phyloP scores from a whole-genome alignment of 2,329 filamentous ascomycete genomes.

The Geosmithia putterillii region DNA sequence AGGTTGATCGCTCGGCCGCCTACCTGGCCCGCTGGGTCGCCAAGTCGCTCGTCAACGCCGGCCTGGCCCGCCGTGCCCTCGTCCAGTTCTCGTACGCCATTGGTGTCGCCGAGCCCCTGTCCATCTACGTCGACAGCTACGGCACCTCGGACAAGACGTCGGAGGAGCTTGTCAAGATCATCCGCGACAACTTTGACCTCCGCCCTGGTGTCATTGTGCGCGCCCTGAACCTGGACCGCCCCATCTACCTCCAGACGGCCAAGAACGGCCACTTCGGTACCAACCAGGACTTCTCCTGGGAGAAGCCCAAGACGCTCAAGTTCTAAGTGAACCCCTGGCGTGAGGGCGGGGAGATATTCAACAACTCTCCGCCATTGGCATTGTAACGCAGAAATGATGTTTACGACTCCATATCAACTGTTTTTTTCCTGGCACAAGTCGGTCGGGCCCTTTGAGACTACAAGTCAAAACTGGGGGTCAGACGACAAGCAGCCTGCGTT shows the following conservation, averaged over 20 bases:
- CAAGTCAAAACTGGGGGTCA: no score
- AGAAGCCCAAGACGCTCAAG: constrained; percentile 92
- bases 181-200: constrained; percentile 93
- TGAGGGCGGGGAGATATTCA: constrained; percentile 22
- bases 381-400: constrained; percentile 19
- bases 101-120: constrained; percentile 94
- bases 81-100: constrained; percentile 99
- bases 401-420: constrained; percentile 20
- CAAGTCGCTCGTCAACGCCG: constrained; percentile 87
- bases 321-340: constrained; percentile 47
- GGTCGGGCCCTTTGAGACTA: no score
- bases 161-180: constrained; percentile 89
- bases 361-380: constrained; percentile 22
- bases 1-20: constrained; percentile 96
- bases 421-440: constrained; percentile 3
- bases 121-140: constrained; percentile 96
- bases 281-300: constrained; percentile 96
- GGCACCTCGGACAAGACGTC: constrained; percentile 84
- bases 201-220: constrained; percentile 97
- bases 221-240: constrained; percentile 87
- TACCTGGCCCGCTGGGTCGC: constrained; percentile 98
- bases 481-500: constrained; percentile 20
- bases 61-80: constrained; percentile 80
- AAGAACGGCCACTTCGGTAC: constrained; percentile 99
- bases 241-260: constrained; percentile 96